Base-by-base conservation (phyloP, 208 protist species). In the Zelonia costaricensis region DNA sequence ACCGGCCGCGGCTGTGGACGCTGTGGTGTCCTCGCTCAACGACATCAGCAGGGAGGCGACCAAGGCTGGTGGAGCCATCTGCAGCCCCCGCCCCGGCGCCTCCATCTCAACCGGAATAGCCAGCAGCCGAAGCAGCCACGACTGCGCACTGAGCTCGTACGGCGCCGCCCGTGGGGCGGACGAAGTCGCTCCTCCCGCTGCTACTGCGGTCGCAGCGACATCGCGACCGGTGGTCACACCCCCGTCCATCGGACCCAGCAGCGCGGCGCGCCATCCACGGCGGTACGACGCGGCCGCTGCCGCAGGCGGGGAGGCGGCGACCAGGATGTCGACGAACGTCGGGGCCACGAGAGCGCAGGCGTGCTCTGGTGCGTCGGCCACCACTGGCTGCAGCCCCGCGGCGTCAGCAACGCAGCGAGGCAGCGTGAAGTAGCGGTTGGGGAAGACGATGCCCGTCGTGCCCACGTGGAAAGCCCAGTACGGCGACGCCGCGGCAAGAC, bases 41-140 rank as follows among this genome's bases (percentile, higher is more conserved):
- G 52, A 57, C 15, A 23, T 16, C 8, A 57, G 36, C 22, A 57
- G 33, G 20, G 30, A 18, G 10, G 48, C 55, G 4, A 61, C 42
- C 8, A 40, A 48, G 40, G n/a, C 45, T 6, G 55, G 42, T 0
- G 55, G 36, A 4, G 55, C 42, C 8, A 61, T 40, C 27, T 46
- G 55, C 15, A n/a, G 27, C 27, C 48, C 40, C n/a, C 15, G 3
- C 4, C 25, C 13, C 39, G 9, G 28, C 10, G 46, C 33, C 1
- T 20, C 5, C 1, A 15, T 49, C 48, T 72, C 65, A 22, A 72
- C 43, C 9, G 65, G 49, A 47, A 61, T 48, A 20, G 65, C 38
- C 38, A 72, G 51, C 39, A 72, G 20, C 9, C 30, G 65, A 42
- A 58, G 27, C 51, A 48, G 49, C 65, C 65, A 72, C 31, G 48